Conservation (phyloP, 345 rosid species). For the Nasturtium officinale region DNA sequence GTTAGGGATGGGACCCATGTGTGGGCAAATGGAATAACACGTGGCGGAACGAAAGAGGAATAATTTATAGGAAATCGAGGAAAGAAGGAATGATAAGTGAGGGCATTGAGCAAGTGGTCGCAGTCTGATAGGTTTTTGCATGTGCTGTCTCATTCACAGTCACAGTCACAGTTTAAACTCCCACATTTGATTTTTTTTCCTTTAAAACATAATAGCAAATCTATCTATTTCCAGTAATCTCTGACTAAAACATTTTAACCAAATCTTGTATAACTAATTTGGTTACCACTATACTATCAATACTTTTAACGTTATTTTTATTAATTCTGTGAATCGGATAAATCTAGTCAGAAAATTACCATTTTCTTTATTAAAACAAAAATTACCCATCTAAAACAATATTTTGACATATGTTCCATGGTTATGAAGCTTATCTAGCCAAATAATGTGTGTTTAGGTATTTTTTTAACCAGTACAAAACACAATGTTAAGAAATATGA, state of each 20-base stretch:
- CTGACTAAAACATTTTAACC: not conserved
- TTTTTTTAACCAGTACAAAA: not conserved
- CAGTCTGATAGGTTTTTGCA: constrained; percentile 33
- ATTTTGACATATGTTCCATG: not conserved
- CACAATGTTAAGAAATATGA: not conserved
- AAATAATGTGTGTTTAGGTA: not conserved
- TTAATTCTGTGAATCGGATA: not conserved
- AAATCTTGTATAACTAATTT: constrained; percentile 2
- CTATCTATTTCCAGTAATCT: constrained; percentile 5
- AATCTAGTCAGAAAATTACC: not conserved
- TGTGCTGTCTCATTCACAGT: constrained; percentile 42
- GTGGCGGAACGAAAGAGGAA: constrained; percentile 37
- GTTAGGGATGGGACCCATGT: constrained; percentile 32
- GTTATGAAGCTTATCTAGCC: not conserved
- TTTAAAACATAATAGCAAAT: not conserved
- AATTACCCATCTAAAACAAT: not conserved
- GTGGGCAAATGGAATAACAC: constrained; percentile 27
- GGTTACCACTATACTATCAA: not conserved
- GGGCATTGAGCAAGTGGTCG: constrained; percentile 36
- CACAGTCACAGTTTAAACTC: constrained; percentile 22
- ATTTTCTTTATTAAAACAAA: too few species aligned
- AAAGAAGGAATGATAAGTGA: constrained; percentile 20
- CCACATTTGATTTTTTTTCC: not conserved
- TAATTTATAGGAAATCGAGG: constrained; percentile 39
- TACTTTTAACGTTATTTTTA: not conserved